A percentile compares a stretch with the other conserved stretches of the same genome.
Evolutionary conservation across 441 rosid genomes (phyloP).

Genomic region (Brassica hybrid): DNA sequence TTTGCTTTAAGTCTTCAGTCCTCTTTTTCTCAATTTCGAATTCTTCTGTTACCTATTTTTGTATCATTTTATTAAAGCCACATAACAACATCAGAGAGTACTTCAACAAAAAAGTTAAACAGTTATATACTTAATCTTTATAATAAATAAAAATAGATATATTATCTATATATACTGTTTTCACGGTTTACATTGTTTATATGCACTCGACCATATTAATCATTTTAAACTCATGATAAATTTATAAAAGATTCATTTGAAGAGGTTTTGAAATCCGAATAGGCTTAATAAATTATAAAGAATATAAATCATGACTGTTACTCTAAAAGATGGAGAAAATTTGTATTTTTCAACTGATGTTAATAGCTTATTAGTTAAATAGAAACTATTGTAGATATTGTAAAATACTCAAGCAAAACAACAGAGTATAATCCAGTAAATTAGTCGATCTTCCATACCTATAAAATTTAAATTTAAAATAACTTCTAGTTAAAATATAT

Average conservation of each 20-base stretch:
- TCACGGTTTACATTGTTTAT: background rate
- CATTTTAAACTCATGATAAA: background rate
- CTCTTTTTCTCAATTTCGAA: slow-evolving; percentile 48
- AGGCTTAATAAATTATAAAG: background rate
- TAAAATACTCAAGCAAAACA: background rate
- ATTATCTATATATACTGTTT: background rate
- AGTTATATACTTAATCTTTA: background rate
- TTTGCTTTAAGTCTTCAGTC: slow-evolving; percentile 42
- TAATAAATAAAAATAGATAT: background rate
- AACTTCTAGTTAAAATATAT: background rate
- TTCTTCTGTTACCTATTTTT: background rate
- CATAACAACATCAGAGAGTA: background rate
- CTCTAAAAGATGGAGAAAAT: background rate
- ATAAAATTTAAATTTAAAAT: background rate
- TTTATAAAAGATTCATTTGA: background rate
- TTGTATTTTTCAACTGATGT: background rate
- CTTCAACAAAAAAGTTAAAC: too few species aligned
- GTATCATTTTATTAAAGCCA: background rate
- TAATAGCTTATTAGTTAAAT: background rate
- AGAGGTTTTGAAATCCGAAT: background rate
- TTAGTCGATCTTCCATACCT: background rate
- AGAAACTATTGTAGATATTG: background rate
- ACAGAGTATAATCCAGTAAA: background rate
- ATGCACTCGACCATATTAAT: background rate
- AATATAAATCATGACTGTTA: background rate